Percentiles rank a stretch among this genome's conserved stretches.
These are phyloP conservation scores for Spongospora subterranea DNA, from an alignment of 208 protist species.

Conservation along the genomic window DNA sequence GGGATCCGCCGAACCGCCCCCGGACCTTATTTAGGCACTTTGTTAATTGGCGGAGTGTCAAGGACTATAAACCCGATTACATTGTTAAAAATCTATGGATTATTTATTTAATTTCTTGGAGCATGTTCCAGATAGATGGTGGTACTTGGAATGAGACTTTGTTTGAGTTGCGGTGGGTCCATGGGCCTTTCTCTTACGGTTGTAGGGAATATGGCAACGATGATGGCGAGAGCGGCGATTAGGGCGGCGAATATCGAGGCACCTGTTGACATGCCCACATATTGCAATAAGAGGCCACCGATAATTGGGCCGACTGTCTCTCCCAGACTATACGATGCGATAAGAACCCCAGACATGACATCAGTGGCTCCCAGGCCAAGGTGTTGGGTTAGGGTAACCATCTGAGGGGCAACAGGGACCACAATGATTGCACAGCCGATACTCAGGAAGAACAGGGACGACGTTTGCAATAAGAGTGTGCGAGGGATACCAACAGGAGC, in stretches of 20 bases:
- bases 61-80: too few species aligned
- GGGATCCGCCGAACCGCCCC: too few species aligned
- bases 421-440: neutral
- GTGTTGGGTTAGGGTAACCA: slow-evolving; percentile 12
- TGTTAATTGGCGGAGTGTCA: too few species aligned
- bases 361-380: slow-evolving; percentile 2
- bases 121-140: too few species aligned
- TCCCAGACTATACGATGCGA: slow-evolving; percentile 47
- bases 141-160: too few species aligned
- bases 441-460: neutral
- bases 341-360: slow-evolving; percentile 20
- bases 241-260: neutral
- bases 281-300: slow-evolving; percentile 12
- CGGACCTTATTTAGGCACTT: too few species aligned
- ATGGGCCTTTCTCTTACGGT: too few species aligned
- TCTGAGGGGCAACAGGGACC: slow-evolving; percentile 9
- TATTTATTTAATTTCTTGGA: too few species aligned
- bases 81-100: too few species aligned
- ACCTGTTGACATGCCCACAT: neutral
- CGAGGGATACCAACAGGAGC: neutral
- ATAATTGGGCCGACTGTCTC: slow-evolving; percentile 17
- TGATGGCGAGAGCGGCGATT: neutral
- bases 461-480: neutral
- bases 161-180: too few species aligned
- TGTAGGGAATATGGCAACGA: neutral